Conservation (phyloP, 169 alveolate species). For the Plasmodium cynomolgi region DNA sequence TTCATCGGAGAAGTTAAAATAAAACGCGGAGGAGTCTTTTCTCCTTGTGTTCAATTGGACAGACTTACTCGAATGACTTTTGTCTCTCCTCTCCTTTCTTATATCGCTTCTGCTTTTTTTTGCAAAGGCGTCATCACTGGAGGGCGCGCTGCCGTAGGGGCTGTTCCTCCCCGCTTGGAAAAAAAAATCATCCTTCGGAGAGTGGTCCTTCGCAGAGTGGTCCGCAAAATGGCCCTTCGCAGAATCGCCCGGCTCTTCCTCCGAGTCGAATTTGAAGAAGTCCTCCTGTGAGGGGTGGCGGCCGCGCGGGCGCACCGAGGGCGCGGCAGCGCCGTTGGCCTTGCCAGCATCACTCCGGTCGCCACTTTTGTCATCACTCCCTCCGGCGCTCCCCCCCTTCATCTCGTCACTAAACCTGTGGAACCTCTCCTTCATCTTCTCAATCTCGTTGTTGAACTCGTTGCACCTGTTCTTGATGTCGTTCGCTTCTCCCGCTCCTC, state of each 20-base stretch:
- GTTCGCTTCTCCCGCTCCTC: neutral
- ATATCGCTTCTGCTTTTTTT: neutral
- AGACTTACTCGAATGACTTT: neutral
- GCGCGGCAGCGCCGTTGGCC: neutral
- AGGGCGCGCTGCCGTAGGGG: neutral
- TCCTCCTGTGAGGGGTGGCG: neutral
- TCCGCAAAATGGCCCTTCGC: neutral
- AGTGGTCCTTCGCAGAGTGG: neutral
- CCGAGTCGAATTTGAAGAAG: neutral
- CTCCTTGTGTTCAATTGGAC: neutral
- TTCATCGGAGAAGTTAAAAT: neutral
- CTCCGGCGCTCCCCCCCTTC: neutral
- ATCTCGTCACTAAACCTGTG: slow-evolving; percentile 4
- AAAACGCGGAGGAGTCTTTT: neutral
- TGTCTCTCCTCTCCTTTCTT: neutral
- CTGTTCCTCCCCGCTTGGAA: neutral
- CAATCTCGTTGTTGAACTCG: slow-evolving; percentile 38
- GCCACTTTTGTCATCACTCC: neutral
- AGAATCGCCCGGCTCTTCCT: neutral
- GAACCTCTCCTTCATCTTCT: slow-evolving; percentile 30
- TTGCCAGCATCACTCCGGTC: neutral
- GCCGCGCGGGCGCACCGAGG: neutral
- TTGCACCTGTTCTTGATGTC: slow-evolving; percentile 2
- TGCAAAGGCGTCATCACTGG: neutral
- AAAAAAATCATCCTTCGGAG: neutral